Percentiles rank a stretch among this genome's conserved stretches.
Evolutionary conservation across 106 monocot species (phyloP).

Genomic region (Dioscorea alata): DNA sequence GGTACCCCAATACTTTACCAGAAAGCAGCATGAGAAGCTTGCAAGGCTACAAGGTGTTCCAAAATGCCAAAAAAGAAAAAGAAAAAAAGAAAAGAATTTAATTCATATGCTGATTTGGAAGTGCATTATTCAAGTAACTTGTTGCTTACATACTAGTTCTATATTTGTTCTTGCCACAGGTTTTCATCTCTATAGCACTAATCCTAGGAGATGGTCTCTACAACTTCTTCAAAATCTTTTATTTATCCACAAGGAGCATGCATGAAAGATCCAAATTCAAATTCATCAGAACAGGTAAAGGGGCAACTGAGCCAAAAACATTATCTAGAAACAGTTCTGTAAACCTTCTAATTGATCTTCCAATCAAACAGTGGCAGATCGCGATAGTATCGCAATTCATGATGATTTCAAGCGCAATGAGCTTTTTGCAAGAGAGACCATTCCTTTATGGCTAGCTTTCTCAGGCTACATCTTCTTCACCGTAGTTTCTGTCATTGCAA

Average conservation of each 20-base stretch:
- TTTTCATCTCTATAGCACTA: constrained; percentile 87
- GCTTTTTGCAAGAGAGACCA: constrained; percentile 50
- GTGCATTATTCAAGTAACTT: too few relatives aligned
- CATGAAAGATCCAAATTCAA: constrained; percentile 28
- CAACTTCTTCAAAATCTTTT: constrained; percentile 73
- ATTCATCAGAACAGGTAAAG: constrained; percentile 40
- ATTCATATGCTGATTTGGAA: too few relatives aligned
- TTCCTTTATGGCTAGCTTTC: constrained; percentile 71
- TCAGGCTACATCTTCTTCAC: constrained; percentile 41
- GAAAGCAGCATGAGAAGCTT: constrained; percentile 92
- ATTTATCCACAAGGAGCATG: constrained; percentile 58
- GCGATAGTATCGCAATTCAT: constrained; percentile 9
- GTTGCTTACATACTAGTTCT: neutral
- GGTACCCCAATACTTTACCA: constrained; percentile 61
- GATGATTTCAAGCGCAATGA: constrained; percentile 55
- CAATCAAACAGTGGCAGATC: constrained; percentile 13
- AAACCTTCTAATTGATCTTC: neutral
- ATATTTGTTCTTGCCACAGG: constrained; percentile 27
- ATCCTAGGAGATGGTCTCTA: constrained; percentile 93
- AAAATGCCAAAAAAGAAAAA: neutral
- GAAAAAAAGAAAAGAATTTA: too few relatives aligned
- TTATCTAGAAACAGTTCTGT: neutral
- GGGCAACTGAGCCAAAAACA: neutral
- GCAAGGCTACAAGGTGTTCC: constrained; percentile 80
- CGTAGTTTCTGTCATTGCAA: constrained; percentile 39